Evolutionary conservation across 495 filamentous ascomycete genomes (phyloP), one percentile per base, ranked within the genome.

Genomic region (Aspergillus coremiiformis): DNA sequence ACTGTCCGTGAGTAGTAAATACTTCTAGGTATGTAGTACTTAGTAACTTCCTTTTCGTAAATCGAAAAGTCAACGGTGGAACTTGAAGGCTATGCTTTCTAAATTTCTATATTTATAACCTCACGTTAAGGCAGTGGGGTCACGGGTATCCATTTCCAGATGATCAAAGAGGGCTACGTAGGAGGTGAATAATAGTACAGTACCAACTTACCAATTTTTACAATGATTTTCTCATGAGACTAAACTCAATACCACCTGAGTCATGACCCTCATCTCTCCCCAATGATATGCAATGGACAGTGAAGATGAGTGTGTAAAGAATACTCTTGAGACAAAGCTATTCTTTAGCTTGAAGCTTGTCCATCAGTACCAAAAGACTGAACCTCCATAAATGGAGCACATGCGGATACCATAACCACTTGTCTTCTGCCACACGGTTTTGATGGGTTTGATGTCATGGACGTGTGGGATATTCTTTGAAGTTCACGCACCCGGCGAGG

Each of bases 401-500:
- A 21, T 2, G 37, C 37, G 37, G 37, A 41, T 19, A 41, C 17
- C 37, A 21, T 17, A 41, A 41, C 37, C 37, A 41, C 17, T 17
- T 6, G 21, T 3, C 6, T 41, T 9, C 37, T 1, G 21, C 37
- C 2, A 35, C 14, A 12, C 14, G n/a, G 12, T n/a, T 35, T 35
- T 35, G 12, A 14, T 14, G 32, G 2, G 5, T n/a, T 14, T 5
- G 12, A 14, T 35, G 5, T 15, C 32, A 2, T 4, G 14, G 9
- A 5, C 14, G 11, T 10, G 14, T 15, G 4, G 32, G 12, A 12
- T 10, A 35, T 5, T 14, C 9, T 14, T 41, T 30, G 44, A 30
- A 42, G 51, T 26, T 56, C 51, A 56, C 51, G 58, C 51, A 60
- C 58, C 12, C n/a, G 27, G 39, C 33, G 47, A 56, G 47, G 47